phyloP scores from a whole-genome alignment of 2,329 filamentous ascomycete species.

The Colletotrichum sp. region DNA sequence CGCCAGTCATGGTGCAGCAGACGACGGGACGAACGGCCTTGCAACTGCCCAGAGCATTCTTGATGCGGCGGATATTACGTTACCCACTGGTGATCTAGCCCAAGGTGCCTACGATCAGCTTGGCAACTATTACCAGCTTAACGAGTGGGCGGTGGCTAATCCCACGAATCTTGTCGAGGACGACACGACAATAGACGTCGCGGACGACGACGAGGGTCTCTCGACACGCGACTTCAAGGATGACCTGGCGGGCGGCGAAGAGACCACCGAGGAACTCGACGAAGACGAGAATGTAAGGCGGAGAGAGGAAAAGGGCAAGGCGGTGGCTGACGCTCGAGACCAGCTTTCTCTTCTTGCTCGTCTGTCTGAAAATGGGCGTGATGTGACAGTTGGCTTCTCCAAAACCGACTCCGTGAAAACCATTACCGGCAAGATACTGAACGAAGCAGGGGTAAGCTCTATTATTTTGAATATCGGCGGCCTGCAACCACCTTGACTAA shows the following conservation, averaged over 20 bases:
- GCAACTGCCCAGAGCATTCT: constrained; percentile 81
- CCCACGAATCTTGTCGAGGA: constrained; percentile 60
- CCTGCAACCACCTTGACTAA: not conserved
- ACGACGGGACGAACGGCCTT: constrained; percentile 47
- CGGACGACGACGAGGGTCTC: constrained; percentile 25
- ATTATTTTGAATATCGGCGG: not conserved
- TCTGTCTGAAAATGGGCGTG: constrained; percentile 70
- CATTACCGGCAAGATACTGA: constrained; percentile 66
- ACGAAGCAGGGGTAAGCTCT: constrained; percentile 65
- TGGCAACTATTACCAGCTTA: constrained; percentile 73
- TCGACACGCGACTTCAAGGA: constrained; percentile 29
- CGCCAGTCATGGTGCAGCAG: constrained; percentile 40
- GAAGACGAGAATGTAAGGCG: constrained; percentile 41
- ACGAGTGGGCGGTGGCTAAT: constrained; percentile 72
- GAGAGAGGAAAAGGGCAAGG: constrained; percentile 66
- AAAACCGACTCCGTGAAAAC: constrained; percentile 69
- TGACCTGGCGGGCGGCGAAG: constrained; percentile 45
- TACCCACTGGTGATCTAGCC: constrained; percentile 75
- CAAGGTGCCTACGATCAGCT: constrained; percentile 75
- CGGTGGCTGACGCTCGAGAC: constrained; percentile 56
- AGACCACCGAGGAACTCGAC: constrained; percentile 29
- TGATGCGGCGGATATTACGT: constrained; percentile 76
- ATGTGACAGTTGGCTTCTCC: constrained; percentile 62
- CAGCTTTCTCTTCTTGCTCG: constrained; percentile 64
- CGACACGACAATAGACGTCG: constrained; percentile 48